phyloP scores from a whole-genome alignment of 2,329 filamentous ascomycete genomes.

The Coniella lustricola region DNA sequence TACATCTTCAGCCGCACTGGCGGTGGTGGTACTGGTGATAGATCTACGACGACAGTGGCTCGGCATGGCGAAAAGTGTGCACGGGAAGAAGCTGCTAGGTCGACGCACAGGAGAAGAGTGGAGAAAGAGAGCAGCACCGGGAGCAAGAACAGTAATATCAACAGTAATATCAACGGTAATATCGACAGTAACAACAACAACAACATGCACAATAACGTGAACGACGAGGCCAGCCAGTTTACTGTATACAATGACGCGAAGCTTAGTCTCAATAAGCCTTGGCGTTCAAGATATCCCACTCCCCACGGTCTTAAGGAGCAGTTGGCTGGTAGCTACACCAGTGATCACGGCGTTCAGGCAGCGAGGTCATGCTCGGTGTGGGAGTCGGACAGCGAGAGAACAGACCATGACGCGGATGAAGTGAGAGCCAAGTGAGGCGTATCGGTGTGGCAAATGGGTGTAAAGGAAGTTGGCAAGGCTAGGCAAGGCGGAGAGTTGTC shows the following conservation, averaged over 20 bases:
- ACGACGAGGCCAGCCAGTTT: too few species aligned
- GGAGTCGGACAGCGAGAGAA: background rate
- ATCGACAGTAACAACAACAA: too few species aligned
- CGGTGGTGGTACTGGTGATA: background rate
- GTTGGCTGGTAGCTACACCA: background rate
- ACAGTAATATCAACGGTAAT: too few species aligned
- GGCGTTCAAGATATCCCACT: constrained; percentile 15
- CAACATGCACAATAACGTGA: too few species aligned
- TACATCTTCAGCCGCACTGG: background rate
- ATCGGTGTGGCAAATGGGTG: too few species aligned
- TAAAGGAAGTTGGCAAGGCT: too few species aligned
- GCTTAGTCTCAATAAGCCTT: constrained; percentile 12
- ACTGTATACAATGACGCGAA: constrained; percentile 7
- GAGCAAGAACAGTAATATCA: background rate
- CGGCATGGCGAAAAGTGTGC: background rate
- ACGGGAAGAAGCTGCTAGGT: background rate
- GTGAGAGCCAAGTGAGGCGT: background rate
- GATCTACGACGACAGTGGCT: background rate
- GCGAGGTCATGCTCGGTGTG: constrained; percentile 3
- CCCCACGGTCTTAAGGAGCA: constrained; percentile 13
- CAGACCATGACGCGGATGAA: background rate
- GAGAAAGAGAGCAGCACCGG: background rate
- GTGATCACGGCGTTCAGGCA: constrained; percentile 2
- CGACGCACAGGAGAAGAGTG: background rate
- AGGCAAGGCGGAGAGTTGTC: too few species aligned